Evolutionary conservation across 805 yeast genomes (phyloP), one percentile per base, ranked within the genome.

Genomic region (Suhomyces prunicola): DNA sequence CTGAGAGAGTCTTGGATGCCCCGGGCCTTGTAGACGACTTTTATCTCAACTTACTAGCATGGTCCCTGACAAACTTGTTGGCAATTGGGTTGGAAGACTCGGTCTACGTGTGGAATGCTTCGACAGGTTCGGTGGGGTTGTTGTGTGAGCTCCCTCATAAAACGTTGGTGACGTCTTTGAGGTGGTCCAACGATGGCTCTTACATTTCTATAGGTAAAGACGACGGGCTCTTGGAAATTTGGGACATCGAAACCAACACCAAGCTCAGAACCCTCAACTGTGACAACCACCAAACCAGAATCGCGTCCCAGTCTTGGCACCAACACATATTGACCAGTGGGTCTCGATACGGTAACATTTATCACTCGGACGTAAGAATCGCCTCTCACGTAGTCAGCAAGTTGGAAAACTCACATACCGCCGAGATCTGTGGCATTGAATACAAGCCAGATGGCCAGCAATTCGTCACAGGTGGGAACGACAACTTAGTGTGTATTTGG

Each of bases 21-120:
- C 99, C 99, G 0, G 97, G 97, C 0, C 79, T 92, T 53, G 80
- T 87, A 22, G 97, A 94, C 69, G 99, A 94, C 72, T 94, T 91
- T 68, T 94, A 93, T 67, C 77, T 91, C 50, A 91, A 91, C 64
- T 75, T 93, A 41, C 69, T 94, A 50, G 84, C 91, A 55, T 94
- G 99, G 98, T 91, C 97, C 6, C 73, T 75, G 57, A 83, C 85
- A 29, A 90, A 93, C 67, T 75, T 86, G 44, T 75, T 94, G 31
- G 97, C 97, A 1, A 88, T 94, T 64, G 99, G 97, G 1, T 75
- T 94, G 48, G 96, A 87, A 51, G 84, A 82, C 52, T 78, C 87
- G 3, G 88, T 94, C 12, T 94, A 93, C 65, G 84, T 91, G 26
- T 94, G 98, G 97, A 88, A 92, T 69, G 97, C 97, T 1, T 76